A percentile compares a stretch with the other conserved stretches of the same genome.
phyloP scores from a whole-genome alignment of 768 basidiomycete species.

The Rhodocollybia butyracea region DNA sequence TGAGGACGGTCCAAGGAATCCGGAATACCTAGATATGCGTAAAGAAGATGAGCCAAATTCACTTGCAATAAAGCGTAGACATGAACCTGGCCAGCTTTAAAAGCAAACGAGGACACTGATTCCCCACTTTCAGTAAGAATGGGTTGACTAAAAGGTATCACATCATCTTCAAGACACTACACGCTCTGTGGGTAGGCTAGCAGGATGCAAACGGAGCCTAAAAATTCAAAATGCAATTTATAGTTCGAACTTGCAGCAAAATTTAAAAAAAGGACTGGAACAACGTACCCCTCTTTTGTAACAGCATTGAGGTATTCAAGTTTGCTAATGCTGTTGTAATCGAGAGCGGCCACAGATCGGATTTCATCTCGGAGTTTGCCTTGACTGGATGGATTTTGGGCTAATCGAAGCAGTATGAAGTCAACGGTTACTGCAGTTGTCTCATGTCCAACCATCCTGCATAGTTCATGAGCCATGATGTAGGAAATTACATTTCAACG shows the following conservation, averaged over 20 bases:
- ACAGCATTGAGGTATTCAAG: constrained; percentile 40
- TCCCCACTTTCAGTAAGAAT: constrained; percentile 24
- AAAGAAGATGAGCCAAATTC: not conserved
- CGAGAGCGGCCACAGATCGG: constrained; percentile 24
- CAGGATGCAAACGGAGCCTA: constrained; percentile 40
- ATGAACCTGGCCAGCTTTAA: constrained; percentile 35
- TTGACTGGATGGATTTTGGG: constrained; percentile 34
- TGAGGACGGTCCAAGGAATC: constrained; percentile 31
- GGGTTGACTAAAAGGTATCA: constrained; percentile 37
- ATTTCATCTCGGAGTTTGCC: constrained; percentile 37
- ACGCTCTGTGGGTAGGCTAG: constrained; percentile 36
- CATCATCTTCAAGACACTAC: constrained; percentile 36
- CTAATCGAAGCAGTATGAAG: constrained; percentile 37
- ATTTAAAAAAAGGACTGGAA: too few species aligned
- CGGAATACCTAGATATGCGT: constrained; percentile 29
- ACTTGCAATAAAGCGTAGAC: not conserved
- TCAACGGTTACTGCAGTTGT: too few species aligned
- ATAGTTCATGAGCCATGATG: too few species aligned
- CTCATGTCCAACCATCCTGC: constrained; percentile 25
- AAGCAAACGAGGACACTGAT: constrained; percentile 21
- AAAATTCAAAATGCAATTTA: not conserved
- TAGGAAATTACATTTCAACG: too few species aligned
- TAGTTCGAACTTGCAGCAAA: not conserved
- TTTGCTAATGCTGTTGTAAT: constrained; percentile 34
- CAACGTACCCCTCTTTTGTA: constrained; percentile 33